A percentile compares a stretch with the other conserved stretches of the same genome.
These are phyloP conservation scores for Sclerotiophoma versabilis DNA, from an alignment of 2,329 filamentous ascomycete species.

Conservation along the genomic window DNA sequence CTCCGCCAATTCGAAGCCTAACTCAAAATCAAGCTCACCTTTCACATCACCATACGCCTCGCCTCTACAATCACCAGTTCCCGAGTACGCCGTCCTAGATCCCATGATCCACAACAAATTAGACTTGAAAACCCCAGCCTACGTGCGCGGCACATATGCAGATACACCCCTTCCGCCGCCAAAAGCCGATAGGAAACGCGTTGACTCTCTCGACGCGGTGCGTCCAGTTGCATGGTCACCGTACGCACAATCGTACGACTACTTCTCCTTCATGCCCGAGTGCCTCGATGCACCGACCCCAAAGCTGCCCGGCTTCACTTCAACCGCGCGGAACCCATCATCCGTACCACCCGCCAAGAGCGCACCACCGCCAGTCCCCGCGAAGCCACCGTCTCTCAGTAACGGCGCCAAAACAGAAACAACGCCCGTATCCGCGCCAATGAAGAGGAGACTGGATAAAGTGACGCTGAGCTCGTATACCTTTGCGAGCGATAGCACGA, in stretches of 20 bases:
- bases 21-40: conserved; percentile 28
- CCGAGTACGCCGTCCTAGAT: conserved; percentile 34
- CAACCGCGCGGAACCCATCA: conserved; percentile 17
- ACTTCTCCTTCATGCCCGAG: conserved; percentile 20
- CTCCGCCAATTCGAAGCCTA: conserved; percentile 25
- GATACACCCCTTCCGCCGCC: not conserved
- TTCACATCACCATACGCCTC: conserved; percentile 34
- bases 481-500: conserved; percentile 55
- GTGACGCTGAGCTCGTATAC: conserved; percentile 52
- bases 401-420: not conserved
- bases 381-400: conserved; percentile 12
- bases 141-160: not conserved
- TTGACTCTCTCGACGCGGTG: conserved; percentile 32
- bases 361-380: conserved; percentile 12
- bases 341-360: not conserved
- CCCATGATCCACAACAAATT: conserved; percentile 19
- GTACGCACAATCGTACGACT: conserved; percentile 18
- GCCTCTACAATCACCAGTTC: conserved; percentile 34
- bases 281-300: conserved; percentile 24
- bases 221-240: conserved; percentile 15
- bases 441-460: conserved; percentile 44
- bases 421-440: conserved; percentile 8
- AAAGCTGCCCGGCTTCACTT: conserved; percentile 21
- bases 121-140: conserved; percentile 3
- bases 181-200: conserved; percentile 18